Base-by-base conservation (phyloP, 495 filamentous ascomycete genomes). In the Aspergillus wentii region DNA sequence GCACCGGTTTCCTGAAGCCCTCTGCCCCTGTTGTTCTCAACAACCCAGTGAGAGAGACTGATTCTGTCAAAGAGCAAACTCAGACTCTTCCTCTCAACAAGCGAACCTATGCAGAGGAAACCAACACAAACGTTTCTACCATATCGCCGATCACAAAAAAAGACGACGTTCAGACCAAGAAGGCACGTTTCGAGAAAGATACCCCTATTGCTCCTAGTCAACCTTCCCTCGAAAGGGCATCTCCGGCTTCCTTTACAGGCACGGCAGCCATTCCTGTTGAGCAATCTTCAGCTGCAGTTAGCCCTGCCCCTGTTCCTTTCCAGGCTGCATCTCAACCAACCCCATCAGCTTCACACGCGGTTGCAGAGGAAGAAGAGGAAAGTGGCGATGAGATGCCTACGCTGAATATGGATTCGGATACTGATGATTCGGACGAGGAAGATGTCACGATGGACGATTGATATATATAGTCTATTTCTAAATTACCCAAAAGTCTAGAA, bases 341-440 rank as follows among this genome's bases (percentile, higher is more conserved):
- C 17, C 5, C 18, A 23, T 5, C 23, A 2, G 28, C 35, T 15
- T 26, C 46, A 4, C 49, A 48, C 16, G 37, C 33, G 29, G 9
- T 43, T 13, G 8, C 40, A 17, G 43, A 33, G 22, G 36, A 11
- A 25, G 62, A 55, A 4, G 69, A 71, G 29, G 69, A 69, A 11
- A 74, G 69, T 28, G 69, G 66, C 14, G 70, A 71, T 41, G 71
- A 73, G 35, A 44, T 75, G 46, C 71, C 71, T 8, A 58, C 66
- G 1, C 42, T 74, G 43, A 63, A 74, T 40, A 48, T 74, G 8
- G 70, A 71, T 5, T 46, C 66, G 27, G 71, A 71, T 33, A 68
- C 68, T 15, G 67, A 72, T 41, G 60, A 64, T 22, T 55, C 59
- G 7, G 62, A 64, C 2, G 58, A 64, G 4, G 62, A 67, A 19